phyloP scores from a whole-genome alignment of 441 rosid genomes.

The Jatropha podagrica region DNA sequence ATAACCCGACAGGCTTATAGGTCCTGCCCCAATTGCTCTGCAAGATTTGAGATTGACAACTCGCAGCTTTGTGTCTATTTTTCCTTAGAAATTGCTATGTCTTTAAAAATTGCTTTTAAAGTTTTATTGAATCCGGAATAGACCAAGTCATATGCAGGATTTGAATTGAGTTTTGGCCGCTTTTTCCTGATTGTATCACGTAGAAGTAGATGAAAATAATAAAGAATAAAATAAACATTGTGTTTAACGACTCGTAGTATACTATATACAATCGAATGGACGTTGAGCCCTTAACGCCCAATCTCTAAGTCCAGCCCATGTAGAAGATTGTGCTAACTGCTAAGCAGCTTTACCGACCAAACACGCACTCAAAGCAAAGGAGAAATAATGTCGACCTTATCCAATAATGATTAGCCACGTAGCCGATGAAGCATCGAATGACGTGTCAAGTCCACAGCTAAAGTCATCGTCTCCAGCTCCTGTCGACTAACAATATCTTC shows the following conservation, averaged over 20 bases:
- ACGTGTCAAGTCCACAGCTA: slow-evolving; percentile 20
- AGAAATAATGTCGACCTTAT: neutral
- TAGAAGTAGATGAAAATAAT: too few species aligned
- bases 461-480: slow-evolving; percentile 9
- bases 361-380: neutral
- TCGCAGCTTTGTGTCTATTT: neutral
- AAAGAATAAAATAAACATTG: too few species aligned
- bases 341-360: neutral
- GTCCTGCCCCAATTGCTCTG: neutral
- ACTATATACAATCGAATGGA: too few species aligned
- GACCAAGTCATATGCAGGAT: neutral
- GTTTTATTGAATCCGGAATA: too few species aligned
- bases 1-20: neutral
- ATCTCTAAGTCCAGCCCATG: neutral
- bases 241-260: too few species aligned
- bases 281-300: neutral
- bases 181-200: neutral
- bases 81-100: neutral
- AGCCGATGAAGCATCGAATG: neutral
- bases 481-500: neutral
- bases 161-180: too few species aligned
- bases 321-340: neutral
- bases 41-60: neutral
- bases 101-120: neutral
- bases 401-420: slow-evolving; percentile 38